These are phyloP conservation scores for Rauvolfia tetraphylla DNA, from an alignment of 257 asterid species.

Conservation along the genomic window DNA sequence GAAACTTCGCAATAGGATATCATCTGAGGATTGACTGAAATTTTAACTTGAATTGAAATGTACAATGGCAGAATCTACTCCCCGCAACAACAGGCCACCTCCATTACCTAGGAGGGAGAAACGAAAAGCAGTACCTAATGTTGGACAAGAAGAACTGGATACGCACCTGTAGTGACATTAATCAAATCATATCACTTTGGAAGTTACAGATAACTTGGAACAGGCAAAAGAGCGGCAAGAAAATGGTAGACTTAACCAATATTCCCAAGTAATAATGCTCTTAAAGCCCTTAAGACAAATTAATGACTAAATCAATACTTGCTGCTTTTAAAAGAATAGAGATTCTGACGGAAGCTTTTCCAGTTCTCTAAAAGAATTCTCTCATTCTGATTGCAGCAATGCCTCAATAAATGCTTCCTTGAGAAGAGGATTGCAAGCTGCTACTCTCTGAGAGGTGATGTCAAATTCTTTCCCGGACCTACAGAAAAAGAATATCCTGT, in stretches of 20 bases:
- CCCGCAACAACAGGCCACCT: no score
- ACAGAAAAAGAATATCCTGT: constrained; percentile 15
- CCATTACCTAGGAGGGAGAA: no score
- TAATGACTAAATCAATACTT: background rate
- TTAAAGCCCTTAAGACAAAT: background rate
- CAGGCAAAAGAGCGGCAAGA: background rate
- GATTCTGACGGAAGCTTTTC: constrained; percentile 14
- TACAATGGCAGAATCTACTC: background rate
- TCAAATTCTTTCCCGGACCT: constrained; percentile 71
- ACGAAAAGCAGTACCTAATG: background rate
- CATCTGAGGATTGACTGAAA: background rate
- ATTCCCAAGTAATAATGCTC: background rate
- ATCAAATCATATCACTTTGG: background rate
- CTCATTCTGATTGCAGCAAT: constrained; percentile 50
- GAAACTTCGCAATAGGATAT: background rate
- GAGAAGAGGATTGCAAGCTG: constrained; percentile 66
- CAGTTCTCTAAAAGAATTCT: constrained; percentile 9
- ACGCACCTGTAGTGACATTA: background rate
- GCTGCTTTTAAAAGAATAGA: background rate
- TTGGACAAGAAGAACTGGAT: background rate
- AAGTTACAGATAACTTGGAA: background rate
- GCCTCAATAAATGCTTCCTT: constrained; percentile 63
- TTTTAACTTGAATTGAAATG: no score
- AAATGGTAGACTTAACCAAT: background rate
- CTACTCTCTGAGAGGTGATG: constrained; percentile 66